phyloP scores from a whole-genome alignment of 2,329 filamentous ascomycete species.

The Aspergillus jensenii region DNA sequence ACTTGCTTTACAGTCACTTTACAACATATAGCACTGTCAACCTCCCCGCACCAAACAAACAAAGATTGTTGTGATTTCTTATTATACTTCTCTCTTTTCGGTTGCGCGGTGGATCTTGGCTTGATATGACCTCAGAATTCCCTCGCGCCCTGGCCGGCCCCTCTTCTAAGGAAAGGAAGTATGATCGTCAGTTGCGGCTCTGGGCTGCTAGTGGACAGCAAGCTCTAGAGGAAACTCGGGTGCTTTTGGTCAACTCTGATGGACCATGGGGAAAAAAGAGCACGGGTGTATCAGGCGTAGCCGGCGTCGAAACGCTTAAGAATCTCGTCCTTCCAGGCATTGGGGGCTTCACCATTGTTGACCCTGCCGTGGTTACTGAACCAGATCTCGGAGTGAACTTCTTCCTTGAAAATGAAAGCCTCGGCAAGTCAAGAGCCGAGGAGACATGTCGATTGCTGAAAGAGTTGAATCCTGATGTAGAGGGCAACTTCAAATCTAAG shows the following conservation, averaged over 20 bases:
- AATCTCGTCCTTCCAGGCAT: conserved; percentile 95
- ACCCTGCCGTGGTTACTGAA: conserved; percentile 73
- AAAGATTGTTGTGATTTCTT: neutral
- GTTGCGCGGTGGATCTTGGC: neutral
- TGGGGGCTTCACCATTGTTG: conserved; percentile 87
- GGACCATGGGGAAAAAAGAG: conserved; percentile 36
- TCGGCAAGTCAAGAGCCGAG: conserved; percentile 76
- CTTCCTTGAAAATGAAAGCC: conserved; percentile 77
- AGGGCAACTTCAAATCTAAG: conserved; percentile 67
- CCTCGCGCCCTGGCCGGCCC: conserved; percentile 44
- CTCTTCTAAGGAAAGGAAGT: conserved; percentile 70
- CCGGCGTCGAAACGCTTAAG: conserved; percentile 89
- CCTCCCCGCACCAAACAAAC: neutral
- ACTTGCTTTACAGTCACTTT: neutral
- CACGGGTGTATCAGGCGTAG: conserved; percentile 68
- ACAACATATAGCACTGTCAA: neutral
- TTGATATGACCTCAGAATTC: conserved; percentile 38
- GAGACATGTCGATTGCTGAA: conserved; percentile 73
- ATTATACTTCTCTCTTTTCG: neutral
- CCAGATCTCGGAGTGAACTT: conserved; percentile 93
- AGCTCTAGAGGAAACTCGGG: conserved; percentile 84
- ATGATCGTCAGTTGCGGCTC: conserved; percentile 90
- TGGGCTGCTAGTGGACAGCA: conserved; percentile 93
- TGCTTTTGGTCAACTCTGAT: conserved; percentile 81
- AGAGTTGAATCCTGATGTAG: conserved; percentile 91